Conservation (phyloP, 140 eudicot species). For the Erigeron philadelphicus region DNA sequence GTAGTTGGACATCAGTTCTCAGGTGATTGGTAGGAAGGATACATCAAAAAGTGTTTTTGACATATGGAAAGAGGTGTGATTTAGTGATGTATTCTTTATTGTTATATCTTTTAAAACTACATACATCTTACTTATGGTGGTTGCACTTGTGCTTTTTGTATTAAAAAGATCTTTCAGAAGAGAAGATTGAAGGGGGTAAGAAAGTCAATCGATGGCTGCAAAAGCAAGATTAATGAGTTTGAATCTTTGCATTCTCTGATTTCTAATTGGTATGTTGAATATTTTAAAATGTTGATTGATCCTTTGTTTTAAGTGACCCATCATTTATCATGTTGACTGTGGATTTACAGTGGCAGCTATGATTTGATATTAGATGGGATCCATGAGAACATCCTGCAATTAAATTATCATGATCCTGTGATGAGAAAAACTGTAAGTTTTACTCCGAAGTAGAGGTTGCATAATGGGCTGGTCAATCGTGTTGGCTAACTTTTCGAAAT, state of each 20-base stretch:
- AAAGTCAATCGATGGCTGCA: conserved; percentile 36
- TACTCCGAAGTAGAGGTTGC: background rate
- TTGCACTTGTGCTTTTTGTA: background rate
- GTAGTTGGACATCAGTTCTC: conserved; percentile 82
- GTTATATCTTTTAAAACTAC: conserved; percentile 9
- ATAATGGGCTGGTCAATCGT: too few relatives aligned
- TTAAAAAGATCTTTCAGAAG: conserved; percentile 70
- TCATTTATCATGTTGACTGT: conserved; percentile 23
- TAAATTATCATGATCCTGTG: conserved; percentile 79
- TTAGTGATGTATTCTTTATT: background rate
- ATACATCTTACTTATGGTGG: background rate
- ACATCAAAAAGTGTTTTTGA: conserved; percentile 75
- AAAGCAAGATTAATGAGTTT: conserved; percentile 43
- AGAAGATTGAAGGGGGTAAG: conserved; percentile 50
- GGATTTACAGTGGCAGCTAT: conserved; percentile 73
- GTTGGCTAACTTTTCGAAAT: too few relatives aligned
- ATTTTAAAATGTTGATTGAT: background rate
- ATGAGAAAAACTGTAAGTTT: conserved; percentile 77
- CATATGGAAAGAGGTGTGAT: conserved; percentile 82
- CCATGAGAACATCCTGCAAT: conserved; percentile 76
- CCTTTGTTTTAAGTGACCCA: conserved; percentile 5
- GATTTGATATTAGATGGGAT: conserved; percentile 81
- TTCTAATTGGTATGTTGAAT: conserved; percentile 60
- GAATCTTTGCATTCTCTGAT: conserved; percentile 62
- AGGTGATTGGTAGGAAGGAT: conserved; percentile 92